These are phyloP conservation scores for Boletus reticuloceps DNA, from an alignment of 768 basidiomycete genomes.

Conservation along the genomic window DNA sequence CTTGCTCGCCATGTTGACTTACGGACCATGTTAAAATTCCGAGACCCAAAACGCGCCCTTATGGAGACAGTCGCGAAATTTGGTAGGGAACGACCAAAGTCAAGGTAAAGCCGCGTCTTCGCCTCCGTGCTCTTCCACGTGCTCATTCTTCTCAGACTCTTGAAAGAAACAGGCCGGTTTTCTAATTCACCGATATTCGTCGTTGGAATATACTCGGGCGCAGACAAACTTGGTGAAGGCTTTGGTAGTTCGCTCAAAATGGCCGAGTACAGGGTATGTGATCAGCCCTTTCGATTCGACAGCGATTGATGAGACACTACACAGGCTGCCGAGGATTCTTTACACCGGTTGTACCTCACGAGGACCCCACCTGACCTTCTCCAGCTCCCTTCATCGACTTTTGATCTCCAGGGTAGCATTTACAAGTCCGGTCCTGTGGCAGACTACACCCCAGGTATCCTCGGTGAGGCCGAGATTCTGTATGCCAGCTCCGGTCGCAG, in stretches of 20 bases:
- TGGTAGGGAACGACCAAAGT: conserved; percentile 61
- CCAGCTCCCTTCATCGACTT: conserved; percentile 72
- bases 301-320: neutral
- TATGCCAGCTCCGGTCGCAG: conserved; percentile 70
- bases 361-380: conserved; percentile 65
- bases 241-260: conserved; percentile 91
- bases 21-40: conserved; percentile 73
- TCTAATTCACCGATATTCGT: conserved; percentile 91
- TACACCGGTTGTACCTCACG: conserved; percentile 81
- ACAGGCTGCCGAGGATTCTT: conserved; percentile 83
- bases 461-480: conserved; percentile 63
- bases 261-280: conserved; percentile 85
- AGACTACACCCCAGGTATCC: conserved; percentile 49
- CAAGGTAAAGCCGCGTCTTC: conserved; percentile 45
- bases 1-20: conserved; percentile 83
- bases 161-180: conserved; percentile 91
- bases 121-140: too few species aligned
- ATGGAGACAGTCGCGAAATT: conserved; percentile 70
- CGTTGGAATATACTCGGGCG: conserved; percentile 89
- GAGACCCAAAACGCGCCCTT: conserved; percentile 77
- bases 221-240: conserved; percentile 88
- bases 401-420: conserved; percentile 57
- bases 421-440: conserved; percentile 47
- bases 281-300: neutral
- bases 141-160: conserved; percentile 47